These are phyloP conservation scores for Apophysomyces variabilis DNA, from an alignment of 371 early-diverging fungal genomes.

Conservation along the genomic window DNA sequence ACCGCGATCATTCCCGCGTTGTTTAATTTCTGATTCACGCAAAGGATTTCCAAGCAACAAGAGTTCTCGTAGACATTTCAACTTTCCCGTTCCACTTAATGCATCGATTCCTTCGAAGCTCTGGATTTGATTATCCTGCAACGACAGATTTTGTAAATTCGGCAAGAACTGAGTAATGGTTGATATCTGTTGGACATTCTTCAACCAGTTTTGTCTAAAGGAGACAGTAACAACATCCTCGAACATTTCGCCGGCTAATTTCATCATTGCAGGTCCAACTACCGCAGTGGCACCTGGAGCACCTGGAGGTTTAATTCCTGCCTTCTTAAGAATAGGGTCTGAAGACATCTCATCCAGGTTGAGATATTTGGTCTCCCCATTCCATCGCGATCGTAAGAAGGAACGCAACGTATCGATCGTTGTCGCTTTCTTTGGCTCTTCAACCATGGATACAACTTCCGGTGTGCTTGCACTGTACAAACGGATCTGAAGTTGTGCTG, in stretches of 20 bases:
- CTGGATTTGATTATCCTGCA: slow-evolving; percentile 58
- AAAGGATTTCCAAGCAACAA: slow-evolving; percentile 60
- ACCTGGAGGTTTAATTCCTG: slow-evolving; percentile 52
- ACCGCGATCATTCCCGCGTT: slow-evolving; percentile 49
- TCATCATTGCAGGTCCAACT: slow-evolving; percentile 68
- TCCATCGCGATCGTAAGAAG: slow-evolving; percentile 56
- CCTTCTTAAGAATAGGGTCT: slow-evolving; percentile 55
- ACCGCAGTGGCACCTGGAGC: slow-evolving; percentile 43
- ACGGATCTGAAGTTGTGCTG: slow-evolving; percentile 34
- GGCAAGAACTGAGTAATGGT: slow-evolving; percentile 57
- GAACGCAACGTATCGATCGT: slow-evolving; percentile 48
- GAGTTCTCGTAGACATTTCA: slow-evolving; percentile 54
- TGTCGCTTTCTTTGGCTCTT: slow-evolving; percentile 24
- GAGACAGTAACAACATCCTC: slow-evolving; percentile 58
- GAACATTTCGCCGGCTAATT: slow-evolving; percentile 64
- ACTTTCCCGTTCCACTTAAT: slow-evolving; percentile 54
- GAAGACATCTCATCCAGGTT: slow-evolving; percentile 56
- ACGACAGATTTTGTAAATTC: slow-evolving; percentile 58
- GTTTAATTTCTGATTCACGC: slow-evolving; percentile 46
- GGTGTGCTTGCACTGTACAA: slow-evolving; percentile 24
- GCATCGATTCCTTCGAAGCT: slow-evolving; percentile 53
- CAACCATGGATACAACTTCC: slow-evolving; percentile 3
- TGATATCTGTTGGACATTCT: slow-evolving; percentile 55
- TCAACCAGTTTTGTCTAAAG: slow-evolving; percentile 52
- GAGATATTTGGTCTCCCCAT: slow-evolving; percentile 42